Evolutionary conservation across 75 land plant genomes (phyloP), one percentile per base, ranked within the genome.

Genomic region (Pinus tabuliformis): DNA sequence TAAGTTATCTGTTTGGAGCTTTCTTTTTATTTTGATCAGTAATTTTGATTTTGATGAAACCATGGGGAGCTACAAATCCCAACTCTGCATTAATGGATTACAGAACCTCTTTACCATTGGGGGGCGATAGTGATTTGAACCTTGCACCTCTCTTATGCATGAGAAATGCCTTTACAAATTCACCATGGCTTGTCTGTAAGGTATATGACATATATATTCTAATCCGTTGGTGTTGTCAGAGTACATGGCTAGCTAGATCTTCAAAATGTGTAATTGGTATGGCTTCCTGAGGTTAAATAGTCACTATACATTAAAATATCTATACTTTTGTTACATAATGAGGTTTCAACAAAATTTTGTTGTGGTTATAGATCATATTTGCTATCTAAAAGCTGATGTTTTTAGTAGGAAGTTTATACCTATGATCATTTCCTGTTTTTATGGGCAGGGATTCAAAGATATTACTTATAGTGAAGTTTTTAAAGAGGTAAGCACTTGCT

Each of bases 381-480:
- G 4, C 37, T 8, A 39, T n/a, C 52, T 45, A 45, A 45, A 45
- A 45, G 52, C 52, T 6, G 52, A 45, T 45, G 39, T 17, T 8
- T 66, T 66, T n/a, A 20, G 18, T 39, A 37, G n/a, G 3, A 66
- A 66, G 49, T 9, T 66, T 17, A 62, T 24, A 11, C 70, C 37
- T 20, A 65, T 65, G 37, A 33, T 1, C 49, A 65, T 6, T 65
- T n/a, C 39, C 12, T 39, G 7, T 39, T 45, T 66, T 39, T 66
- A 39, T 39, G 22, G 20, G 22, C 71, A 66, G 71, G 71, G 71
- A 66, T 66, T 66, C 71, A 39, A 36, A 8, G 71, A 66, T 66
- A 45, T 66, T 66, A 39, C 71, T 39, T 20, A 66, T 20, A 66
- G 71, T 66, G 71, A 66, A 37, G 71, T 39, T 66, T 66, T 66